Evolutionary conservation across 169 alveolate species (phyloP).

Genomic region (Eimeria zaria): DNA sequence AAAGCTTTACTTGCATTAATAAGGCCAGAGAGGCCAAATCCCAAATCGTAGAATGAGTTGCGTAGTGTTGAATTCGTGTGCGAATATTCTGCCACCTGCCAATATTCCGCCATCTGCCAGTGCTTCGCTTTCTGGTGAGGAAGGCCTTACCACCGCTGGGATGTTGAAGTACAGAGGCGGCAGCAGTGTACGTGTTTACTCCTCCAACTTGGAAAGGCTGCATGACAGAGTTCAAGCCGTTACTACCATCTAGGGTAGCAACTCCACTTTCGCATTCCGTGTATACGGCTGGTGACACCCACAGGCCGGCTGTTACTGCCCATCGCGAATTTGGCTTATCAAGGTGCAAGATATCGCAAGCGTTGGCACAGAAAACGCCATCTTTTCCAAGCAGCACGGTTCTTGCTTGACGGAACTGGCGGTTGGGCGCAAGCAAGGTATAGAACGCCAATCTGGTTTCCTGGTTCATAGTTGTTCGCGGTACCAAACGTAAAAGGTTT

Average conservation of each 20-base stretch:
- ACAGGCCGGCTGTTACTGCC: background rate
- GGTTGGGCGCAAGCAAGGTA: slow-evolving; percentile 3
- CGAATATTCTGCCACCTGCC: background rate
- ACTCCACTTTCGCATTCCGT: background rate
- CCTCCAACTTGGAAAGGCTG: background rate
- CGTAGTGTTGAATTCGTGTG: background rate
- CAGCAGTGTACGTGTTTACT: background rate
- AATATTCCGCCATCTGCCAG: too few species aligned
- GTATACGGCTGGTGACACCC: background rate
- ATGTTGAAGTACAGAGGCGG: background rate
- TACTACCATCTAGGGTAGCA: background rate
- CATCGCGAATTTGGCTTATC: background rate
- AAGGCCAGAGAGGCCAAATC: background rate
- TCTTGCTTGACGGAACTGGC: background rate
- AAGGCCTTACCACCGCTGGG: background rate
- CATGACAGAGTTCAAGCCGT: background rate
- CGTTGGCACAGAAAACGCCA: slow-evolving; percentile 1
- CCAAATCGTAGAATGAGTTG: background rate
- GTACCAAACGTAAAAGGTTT: background rate
- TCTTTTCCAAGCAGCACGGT: background rate
- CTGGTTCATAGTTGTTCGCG: background rate
- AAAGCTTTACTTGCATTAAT: slow-evolving; percentile 28
- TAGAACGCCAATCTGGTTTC: background rate
- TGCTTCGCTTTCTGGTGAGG: background rate
- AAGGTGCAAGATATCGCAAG: background rate